Conservation (phyloP, 805 yeast genomes). For the Saccharomycopsis javanensis region DNA sequence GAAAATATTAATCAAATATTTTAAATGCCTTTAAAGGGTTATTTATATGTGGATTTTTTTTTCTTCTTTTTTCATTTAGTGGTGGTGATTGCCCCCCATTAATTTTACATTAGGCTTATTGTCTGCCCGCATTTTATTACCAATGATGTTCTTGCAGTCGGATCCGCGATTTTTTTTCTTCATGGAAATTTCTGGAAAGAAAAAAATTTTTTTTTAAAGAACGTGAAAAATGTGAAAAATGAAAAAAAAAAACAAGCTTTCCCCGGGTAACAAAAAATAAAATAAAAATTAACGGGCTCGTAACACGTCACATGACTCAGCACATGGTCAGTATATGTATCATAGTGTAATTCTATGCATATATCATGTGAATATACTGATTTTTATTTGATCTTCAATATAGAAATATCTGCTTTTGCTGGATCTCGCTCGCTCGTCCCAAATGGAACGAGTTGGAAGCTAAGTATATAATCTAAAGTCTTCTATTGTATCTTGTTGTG, state of each 20-base stretch:
- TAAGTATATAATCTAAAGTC: too few relatives aligned
- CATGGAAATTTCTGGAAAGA: slow-evolving; percentile 1
- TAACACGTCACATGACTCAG: background rate
- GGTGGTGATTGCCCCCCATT: too few relatives aligned
- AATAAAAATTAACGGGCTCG: background rate
- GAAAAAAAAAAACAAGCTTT: too few relatives aligned
- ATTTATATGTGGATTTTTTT: background rate
- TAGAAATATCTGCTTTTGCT: too few relatives aligned
- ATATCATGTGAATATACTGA: too few relatives aligned
- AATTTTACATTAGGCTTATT: background rate
- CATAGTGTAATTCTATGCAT: too few relatives aligned
- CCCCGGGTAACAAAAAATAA: background rate
- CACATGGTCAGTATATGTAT: too few relatives aligned
- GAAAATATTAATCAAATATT: background rate
- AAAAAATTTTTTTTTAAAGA: background rate
- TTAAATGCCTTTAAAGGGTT: background rate
- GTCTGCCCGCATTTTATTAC: background rate
- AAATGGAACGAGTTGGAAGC: too few relatives aligned
- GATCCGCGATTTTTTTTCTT: slow-evolving; percentile 1
- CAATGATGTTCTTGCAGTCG: background rate
- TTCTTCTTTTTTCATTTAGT: too few relatives aligned
- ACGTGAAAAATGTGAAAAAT: background rate
- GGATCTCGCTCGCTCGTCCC: too few relatives aligned
- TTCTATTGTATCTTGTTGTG: too few relatives aligned
- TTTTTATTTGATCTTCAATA: too few relatives aligned